A percentile compares a stretch with the other conserved stretches of the same genome.
phyloP scores from a whole-genome alignment of 2,329 filamentous ascomycete genomes.

The Aspergillus sp. region DNA sequence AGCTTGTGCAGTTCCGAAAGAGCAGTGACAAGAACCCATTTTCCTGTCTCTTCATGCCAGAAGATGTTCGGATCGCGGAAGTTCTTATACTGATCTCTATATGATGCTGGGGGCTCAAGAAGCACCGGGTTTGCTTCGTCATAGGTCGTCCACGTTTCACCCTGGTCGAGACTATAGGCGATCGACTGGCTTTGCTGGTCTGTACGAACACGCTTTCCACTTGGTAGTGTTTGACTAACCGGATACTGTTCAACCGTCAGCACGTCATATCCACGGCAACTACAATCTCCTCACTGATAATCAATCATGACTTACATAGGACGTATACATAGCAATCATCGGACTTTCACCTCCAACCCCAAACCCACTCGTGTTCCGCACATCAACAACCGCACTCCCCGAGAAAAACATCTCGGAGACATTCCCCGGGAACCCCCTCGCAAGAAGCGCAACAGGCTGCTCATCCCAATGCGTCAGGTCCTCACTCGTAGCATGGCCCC shows the following conservation, averaged over 20 bases:
- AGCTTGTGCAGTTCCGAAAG: slow-evolving; percentile 23
- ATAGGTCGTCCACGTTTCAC: slow-evolving; percentile 43
- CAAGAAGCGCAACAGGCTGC: slow-evolving; percentile 33
- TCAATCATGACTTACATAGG: slow-evolving; percentile 27
- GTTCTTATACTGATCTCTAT: slow-evolving; percentile 40
- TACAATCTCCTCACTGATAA: too few relatives aligned
- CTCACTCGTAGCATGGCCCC: slow-evolving; percentile 54
- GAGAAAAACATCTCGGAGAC: slow-evolving; percentile 51
- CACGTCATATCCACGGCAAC: neutral
- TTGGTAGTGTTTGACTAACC: slow-evolving; percentile 20
- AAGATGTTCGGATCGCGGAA: slow-evolving; percentile 65
- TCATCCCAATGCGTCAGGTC: slow-evolving; percentile 35
- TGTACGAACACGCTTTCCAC: slow-evolving; percentile 19
- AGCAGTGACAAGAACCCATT: slow-evolving; percentile 22
- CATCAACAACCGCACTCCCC: slow-evolving; percentile 60
- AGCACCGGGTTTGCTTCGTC: slow-evolving; percentile 59
- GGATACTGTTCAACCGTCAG: slow-evolving; percentile 18
- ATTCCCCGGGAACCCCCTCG: slow-evolving; percentile 44
- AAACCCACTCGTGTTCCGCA: slow-evolving; percentile 66
- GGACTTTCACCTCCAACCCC: slow-evolving; percentile 61
- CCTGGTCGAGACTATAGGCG: slow-evolving; percentile 13
- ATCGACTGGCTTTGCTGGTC: slow-evolving; percentile 14
- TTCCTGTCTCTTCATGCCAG: slow-evolving; percentile 21
- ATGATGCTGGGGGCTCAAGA: slow-evolving; percentile 44
- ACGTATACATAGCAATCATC: slow-evolving; percentile 62